Conservation (phyloP, 1,139 yeast genomes). For the Taphrina sp. region DNA sequence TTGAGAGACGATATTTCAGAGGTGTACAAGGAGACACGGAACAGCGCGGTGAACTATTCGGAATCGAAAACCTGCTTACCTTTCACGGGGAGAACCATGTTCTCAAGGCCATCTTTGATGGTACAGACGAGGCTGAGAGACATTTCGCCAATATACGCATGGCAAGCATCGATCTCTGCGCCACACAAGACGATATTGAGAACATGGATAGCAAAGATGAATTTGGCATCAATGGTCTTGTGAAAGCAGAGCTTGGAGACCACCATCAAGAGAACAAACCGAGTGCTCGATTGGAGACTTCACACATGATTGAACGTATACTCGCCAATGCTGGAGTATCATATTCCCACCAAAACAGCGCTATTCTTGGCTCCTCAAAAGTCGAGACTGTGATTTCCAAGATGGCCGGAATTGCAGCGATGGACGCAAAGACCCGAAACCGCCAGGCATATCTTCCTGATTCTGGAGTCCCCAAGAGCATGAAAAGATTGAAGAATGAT, state of each 20-base stretch:
- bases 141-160: constrained; percentile 11
- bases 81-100: constrained; percentile 27
- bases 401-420: constrained; percentile 26
- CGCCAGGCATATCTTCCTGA: constrained; percentile 19
- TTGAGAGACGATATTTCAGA: constrained; percentile 36
- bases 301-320: constrained; percentile 35
- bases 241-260: background rate
- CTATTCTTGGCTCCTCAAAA: constrained; percentile 34
- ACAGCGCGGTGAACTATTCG: constrained; percentile 37
- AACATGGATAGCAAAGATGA: constrained; percentile 6
- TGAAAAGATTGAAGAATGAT: no score
- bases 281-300: constrained; percentile 19
- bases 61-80: constrained; percentile 34
- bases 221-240: constrained; percentile 6
- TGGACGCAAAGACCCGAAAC: background rate
- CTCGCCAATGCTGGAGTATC: constrained; percentile 35
- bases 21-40: constrained; percentile 36
- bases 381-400: constrained; percentile 32
- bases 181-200: constrained; percentile 1
- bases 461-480: no score
- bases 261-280: background rate
- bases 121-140: constrained; percentile 30
- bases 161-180: constrained; percentile 6
- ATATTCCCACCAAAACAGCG: constrained; percentile 34
- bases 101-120: constrained; percentile 34